Conservation (phyloP, 257 asterid genomes). For the Solanum okadae region DNA sequence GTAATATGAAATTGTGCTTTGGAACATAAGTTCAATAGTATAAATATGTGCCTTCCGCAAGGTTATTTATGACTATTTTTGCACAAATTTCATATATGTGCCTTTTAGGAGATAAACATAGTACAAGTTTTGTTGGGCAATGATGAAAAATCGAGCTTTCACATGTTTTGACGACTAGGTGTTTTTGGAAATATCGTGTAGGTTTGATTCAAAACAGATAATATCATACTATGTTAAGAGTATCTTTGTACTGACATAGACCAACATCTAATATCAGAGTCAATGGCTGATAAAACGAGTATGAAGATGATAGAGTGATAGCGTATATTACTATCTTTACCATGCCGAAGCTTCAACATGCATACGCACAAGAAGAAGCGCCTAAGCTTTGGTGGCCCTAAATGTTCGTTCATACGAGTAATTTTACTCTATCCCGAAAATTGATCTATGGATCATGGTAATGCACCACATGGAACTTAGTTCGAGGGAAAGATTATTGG, state of each 20-base stretch:
- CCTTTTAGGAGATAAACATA: too few relatives aligned
- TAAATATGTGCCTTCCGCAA: not conserved
- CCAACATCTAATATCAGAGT: not conserved
- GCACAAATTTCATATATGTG: too few relatives aligned
- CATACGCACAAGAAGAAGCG: not conserved
- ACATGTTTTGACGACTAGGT: fast-evolving
- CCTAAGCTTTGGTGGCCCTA: not conserved
- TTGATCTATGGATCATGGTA: not conserved
- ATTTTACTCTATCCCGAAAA: not conserved
- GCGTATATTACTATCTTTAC: not conserved
- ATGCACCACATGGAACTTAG: not conserved
- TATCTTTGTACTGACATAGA: not conserved
- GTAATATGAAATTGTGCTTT: too few relatives aligned
- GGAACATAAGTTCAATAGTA: not conserved
- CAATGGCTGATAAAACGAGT: not conserved
- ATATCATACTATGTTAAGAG: not conserved
- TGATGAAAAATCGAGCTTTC: not conserved
- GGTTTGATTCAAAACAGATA: fast-evolving
- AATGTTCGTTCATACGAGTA: not conserved
- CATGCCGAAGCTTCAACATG: not conserved
- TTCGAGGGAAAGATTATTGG: not conserved
- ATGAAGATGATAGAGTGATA: not conserved
- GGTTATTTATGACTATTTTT: too few relatives aligned
- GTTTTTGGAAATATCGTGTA: not conserved
- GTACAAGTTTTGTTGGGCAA: not conserved